Evolutionary conservation across 768 basidiomycete genomes (phyloP).

Genomic region (Phaeotremella fagi): DNA sequence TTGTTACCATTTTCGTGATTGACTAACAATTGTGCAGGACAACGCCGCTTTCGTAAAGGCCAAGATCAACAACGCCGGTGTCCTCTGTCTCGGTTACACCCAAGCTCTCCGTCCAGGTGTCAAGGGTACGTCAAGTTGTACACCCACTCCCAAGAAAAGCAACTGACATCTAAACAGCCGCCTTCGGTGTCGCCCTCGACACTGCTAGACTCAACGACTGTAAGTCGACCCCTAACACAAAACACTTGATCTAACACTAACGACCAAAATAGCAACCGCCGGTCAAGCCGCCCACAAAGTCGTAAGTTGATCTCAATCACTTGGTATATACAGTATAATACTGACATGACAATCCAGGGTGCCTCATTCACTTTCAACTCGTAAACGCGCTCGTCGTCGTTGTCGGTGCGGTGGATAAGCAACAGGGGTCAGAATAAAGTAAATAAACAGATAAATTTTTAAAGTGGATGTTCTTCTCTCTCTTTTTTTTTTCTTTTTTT

Average conservation of each 20-base stretch:
- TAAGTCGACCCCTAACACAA: constrained; percentile 38
- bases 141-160: neutral
- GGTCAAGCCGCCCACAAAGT: constrained; percentile 50
- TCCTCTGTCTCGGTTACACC: constrained; percentile 78
- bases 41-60: constrained; percentile 89
- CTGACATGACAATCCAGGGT: constrained; percentile 16
- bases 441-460: no score
- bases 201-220: constrained; percentile 82
- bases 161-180: constrained; percentile 50
- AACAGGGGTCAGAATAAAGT: neutral
- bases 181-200: constrained; percentile 92
- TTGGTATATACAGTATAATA: neutral
- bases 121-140: constrained; percentile 11
- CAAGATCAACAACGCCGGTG: constrained; percentile 95
- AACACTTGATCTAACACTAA: constrained; percentile 12
- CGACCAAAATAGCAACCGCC: constrained; percentile 45
- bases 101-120: constrained; percentile 65
- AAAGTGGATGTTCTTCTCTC: no score
- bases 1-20: neutral
- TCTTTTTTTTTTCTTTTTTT: constrained; percentile 1
- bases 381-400: constrained; percentile 30
- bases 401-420: neutral
- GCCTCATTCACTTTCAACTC: constrained; percentile 51
- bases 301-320: constrained; percentile 27
- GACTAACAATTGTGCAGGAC: constrained; percentile 58